Conservation (phyloP, 2,329 filamentous ascomycete species). For the Pseudogymnoascus sp. region DNA sequence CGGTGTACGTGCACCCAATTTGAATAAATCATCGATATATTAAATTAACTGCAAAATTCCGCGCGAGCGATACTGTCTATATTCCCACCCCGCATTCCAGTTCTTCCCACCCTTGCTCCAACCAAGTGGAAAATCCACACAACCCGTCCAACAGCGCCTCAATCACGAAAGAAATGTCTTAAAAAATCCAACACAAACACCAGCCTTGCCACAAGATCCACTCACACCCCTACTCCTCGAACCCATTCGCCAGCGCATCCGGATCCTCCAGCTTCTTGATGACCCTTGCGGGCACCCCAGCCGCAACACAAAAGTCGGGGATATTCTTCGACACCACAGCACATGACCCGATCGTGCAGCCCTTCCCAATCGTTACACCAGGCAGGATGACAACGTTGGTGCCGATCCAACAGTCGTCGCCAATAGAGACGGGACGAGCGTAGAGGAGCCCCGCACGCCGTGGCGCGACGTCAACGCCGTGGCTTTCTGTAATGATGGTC, state of each 20-base stretch:
- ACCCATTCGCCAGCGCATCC: not conserved
- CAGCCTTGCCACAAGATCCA: not conserved
- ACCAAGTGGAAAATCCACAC: not conserved
- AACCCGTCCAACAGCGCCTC: not conserved
- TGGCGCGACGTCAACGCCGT: slow-evolving; percentile 56
- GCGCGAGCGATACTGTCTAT: slow-evolving; percentile 1
- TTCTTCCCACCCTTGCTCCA: not conserved
- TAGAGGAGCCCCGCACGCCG: slow-evolving; percentile 47
- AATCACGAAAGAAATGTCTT: not conserved
- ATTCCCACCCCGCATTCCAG: not conserved
- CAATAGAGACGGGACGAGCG: slow-evolving; percentile 40
- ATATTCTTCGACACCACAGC: slow-evolving; percentile 39
- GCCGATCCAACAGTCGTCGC: slow-evolving; percentile 50
- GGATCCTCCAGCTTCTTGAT: slow-evolving; percentile 9
- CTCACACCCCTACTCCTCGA: not conserved
- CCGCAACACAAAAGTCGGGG: slow-evolving; percentile 16
- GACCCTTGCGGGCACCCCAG: slow-evolving; percentile 19
- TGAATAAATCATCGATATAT: slow-evolving; percentile 2
- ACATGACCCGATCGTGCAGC: slow-evolving; percentile 45
- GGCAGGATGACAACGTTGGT: slow-evolving; percentile 43
- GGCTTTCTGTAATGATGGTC: slow-evolving; percentile 61
- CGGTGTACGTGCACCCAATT: not conserved
- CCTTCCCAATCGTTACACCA: slow-evolving; percentile 46
- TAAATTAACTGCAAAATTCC: not conserved
- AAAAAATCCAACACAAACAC: not conserved